A percentile compares a stretch with the other conserved stretches of the same genome.
Conservation (phyloP, 1,284 basidiomycete genomes). For the Acaromyces ingoldii region DNA sequence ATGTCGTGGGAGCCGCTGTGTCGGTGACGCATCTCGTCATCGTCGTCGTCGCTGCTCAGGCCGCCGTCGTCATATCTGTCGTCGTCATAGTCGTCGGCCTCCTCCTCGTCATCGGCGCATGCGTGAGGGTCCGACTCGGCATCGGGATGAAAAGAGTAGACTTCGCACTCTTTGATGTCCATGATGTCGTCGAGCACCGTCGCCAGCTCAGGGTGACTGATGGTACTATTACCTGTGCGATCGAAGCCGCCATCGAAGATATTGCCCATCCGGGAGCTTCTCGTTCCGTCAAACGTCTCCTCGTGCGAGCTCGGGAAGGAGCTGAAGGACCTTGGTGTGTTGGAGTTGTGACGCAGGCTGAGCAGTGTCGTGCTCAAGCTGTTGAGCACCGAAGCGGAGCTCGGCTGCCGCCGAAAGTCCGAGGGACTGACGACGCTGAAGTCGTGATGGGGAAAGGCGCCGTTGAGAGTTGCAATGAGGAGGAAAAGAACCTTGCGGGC, state of each 20-base stretch:
- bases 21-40: slow-evolving; percentile 4
- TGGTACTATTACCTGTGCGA: not conserved
- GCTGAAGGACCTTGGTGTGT: slow-evolving; percentile 37
- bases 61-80: too few species aligned
- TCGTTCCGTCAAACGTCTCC: slow-evolving; percentile 15
- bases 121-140: slow-evolving; percentile 92
- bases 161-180: slow-evolving; percentile 84
- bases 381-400: slow-evolving; percentile 44
- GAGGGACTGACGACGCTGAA: slow-evolving; percentile 87
- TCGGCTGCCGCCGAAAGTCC: slow-evolving; percentile 68
- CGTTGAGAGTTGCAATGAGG: slow-evolving; percentile 91
- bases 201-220: slow-evolving; percentile 72
- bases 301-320: slow-evolving; percentile 38
- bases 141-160: slow-evolving; percentile 90
- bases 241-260: not conserved
- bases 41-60: slow-evolving; percentile 28
- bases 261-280: slow-evolving; percentile 16
- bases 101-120: slow-evolving; percentile 55
- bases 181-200: slow-evolving; percentile 85
- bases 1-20: slow-evolving; percentile 13
- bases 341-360: slow-evolving; percentile 33
- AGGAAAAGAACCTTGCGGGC: slow-evolving; percentile 85
- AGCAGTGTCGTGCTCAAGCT: slow-evolving; percentile 46
- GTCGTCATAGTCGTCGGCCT: slow-evolving; percentile 52
- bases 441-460: slow-evolving; percentile 95